A percentile compares a stretch with the other conserved stretches of the same genome.
phyloP scores from a whole-genome alignment of 352 stramenopile genomes.

The Peronospora belbahrii region DNA sequence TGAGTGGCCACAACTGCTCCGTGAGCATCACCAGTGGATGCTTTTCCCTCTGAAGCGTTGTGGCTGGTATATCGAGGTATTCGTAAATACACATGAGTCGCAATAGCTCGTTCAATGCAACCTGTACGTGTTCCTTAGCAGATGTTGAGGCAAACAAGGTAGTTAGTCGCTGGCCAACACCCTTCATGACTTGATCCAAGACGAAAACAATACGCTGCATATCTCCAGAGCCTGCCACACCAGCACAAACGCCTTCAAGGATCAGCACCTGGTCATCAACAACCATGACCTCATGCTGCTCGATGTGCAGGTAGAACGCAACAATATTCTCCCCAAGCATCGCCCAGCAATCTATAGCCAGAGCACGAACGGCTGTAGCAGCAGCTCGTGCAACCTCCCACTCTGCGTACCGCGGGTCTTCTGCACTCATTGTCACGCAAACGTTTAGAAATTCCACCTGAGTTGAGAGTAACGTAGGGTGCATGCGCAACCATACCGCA shows the following conservation, averaged over 20 bases:
- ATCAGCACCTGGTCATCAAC: conserved; percentile 84
- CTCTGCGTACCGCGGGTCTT: conserved; percentile 39
- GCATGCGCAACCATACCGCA: conserved; percentile 51
- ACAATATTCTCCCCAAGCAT: conserved; percentile 58
- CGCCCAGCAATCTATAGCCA: conserved; percentile 75
- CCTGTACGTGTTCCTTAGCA: conserved; percentile 28
- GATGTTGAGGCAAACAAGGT: conserved; percentile 33
- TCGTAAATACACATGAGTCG: conserved; percentile 83
- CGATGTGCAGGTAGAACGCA: conserved; percentile 72
- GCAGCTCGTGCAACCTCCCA: conserved; percentile 76
- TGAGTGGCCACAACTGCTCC: conserved; percentile 69
- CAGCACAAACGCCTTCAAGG: conserved; percentile 65
- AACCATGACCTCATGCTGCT: conserved; percentile 52
- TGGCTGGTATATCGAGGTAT: conserved; percentile 52
- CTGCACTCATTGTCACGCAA: conserved; percentile 50
- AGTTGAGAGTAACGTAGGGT: conserved; percentile 38
- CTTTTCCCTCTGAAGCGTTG: conserved; percentile 15
- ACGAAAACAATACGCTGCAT: conserved; percentile 34
- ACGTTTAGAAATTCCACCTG: conserved; percentile 68
- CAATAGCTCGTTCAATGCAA: conserved; percentile 58
- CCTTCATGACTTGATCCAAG: conserved; percentile 61
- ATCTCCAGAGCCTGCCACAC: conserved; percentile 46
- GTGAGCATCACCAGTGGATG: conserved; percentile 63
- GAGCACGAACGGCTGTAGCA: conserved; percentile 53
- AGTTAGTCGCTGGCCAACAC: conserved; percentile 46